Evolutionary conservation across 2,329 filamentous ascomycete genomes (phyloP).

Genomic region (Atkinsonella hypoxylon): DNA sequence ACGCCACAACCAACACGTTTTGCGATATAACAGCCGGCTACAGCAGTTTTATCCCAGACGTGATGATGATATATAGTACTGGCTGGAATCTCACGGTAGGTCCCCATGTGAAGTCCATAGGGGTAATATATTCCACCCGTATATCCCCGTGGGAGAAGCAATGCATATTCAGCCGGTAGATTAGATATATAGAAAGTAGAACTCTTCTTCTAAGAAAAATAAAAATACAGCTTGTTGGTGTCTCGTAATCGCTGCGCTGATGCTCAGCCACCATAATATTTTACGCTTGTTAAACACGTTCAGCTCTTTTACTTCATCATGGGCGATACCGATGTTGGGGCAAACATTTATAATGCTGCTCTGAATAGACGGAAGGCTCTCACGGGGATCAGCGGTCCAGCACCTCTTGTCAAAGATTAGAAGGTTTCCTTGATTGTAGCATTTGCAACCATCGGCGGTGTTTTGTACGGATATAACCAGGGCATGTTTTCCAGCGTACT

Average conservation of each 20-base stretch:
- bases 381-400: no score
- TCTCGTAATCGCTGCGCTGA: not conserved
- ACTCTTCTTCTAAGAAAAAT: not conserved
- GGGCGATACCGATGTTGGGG: no score
- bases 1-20: not conserved
- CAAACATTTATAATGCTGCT: no score
- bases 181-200: not conserved
- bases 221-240: not conserved
- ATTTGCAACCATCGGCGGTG: slow-evolving; percentile 51
- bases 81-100: no score
- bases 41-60: not conserved
- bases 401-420: no score
- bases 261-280: not conserved
- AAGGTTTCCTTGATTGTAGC: no score
- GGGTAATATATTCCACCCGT: no score
- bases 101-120: no score
- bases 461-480: slow-evolving; percentile 62
- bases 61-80: no score
- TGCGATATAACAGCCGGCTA: not conserved
- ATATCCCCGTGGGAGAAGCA: no score
- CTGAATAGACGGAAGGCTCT: not conserved
- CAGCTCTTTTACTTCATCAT: no score
- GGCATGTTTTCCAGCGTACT: slow-evolving; percentile 50
- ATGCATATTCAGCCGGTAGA: not conserved
- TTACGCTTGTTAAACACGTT: no score